These are phyloP conservation scores for Cutaneotrichosporon sp. DNA, from an alignment of 1,284 basidiomycete species.

Conservation along the genomic window DNA sequence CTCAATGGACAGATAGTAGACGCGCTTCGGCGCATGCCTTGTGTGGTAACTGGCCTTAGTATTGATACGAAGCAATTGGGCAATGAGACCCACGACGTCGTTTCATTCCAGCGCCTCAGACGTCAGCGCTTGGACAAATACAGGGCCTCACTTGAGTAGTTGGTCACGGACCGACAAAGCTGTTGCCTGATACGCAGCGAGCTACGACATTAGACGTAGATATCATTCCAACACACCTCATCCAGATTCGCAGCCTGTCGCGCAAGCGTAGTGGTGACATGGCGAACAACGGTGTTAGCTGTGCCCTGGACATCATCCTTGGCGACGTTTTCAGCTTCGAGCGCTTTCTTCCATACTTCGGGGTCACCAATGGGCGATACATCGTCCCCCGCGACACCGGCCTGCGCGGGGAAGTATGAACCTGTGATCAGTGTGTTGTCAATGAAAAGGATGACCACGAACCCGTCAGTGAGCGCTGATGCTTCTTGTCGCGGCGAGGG, in stretches of 20 bases:
- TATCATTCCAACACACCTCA: slow-evolving; percentile 55
- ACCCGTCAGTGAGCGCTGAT: slow-evolving; percentile 43
- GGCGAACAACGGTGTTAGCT: slow-evolving; percentile 70
- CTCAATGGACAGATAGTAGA: slow-evolving; percentile 80
- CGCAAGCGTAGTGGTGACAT: slow-evolving; percentile 77
- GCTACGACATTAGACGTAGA: slow-evolving; percentile 63
- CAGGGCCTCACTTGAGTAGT: slow-evolving; percentile 53
- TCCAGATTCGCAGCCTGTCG: slow-evolving; percentile 83
- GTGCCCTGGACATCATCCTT: slow-evolving; percentile 54
- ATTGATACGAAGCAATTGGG: slow-evolving; percentile 9
- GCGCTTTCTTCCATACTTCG: slow-evolving; percentile 64
- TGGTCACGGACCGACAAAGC: slow-evolving; percentile 73
- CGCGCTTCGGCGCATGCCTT: slow-evolving; percentile 49
- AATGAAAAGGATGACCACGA: slow-evolving; percentile 4
- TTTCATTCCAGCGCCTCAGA: slow-evolving; percentile 47
- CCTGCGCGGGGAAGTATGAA: slow-evolving; percentile 47
- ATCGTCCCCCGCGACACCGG: slow-evolving; percentile 66
- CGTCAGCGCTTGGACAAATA: slow-evolving; percentile 1
- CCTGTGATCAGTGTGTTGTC: slow-evolving; percentile 22
- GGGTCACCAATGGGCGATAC: slow-evolving; percentile 83
- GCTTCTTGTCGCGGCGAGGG: slow-evolving; percentile 36
- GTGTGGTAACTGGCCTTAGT: slow-evolving; percentile 41
- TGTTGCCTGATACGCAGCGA: slow-evolving; percentile 48
- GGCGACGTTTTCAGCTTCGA: slow-evolving; percentile 33
- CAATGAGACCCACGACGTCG: slow-evolving; percentile 29